Conservation (phyloP, 768 basidiomycete genomes). For the Termitomyces bulborhizus region DNA sequence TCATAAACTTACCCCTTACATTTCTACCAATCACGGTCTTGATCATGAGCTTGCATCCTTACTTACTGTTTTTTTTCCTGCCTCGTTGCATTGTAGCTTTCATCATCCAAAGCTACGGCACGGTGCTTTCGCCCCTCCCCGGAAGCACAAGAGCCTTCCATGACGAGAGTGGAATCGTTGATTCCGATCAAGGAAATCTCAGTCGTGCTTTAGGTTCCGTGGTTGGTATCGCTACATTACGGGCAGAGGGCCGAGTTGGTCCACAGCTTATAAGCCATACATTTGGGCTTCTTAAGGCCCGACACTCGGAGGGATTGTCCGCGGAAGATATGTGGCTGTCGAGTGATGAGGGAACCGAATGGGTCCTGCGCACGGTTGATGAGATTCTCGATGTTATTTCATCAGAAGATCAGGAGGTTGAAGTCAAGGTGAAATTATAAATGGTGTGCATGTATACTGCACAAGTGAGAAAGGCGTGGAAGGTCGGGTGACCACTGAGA, state of each 20-base stretch:
- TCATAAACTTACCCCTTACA: slow-evolving; percentile 1
- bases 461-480: slow-evolving; percentile 5
- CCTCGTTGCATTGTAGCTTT: slow-evolving; percentile 47
- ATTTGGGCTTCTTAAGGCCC: slow-evolving; percentile 86
- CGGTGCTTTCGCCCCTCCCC: slow-evolving; percentile 70
- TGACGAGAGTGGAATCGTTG: slow-evolving; percentile 32
- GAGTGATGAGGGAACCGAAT: slow-evolving; percentile 82
- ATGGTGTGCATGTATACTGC: slow-evolving; percentile 10
- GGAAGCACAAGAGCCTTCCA: slow-evolving; percentile 40
- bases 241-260: slow-evolving; percentile 78
- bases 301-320: slow-evolving; percentile 48
- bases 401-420: slow-evolving; percentile 36
- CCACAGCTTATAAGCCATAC: slow-evolving; percentile 87
- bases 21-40: slow-evolving; percentile 9
- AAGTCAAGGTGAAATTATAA: slow-evolving; percentile 59
- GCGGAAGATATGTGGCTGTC: slow-evolving; percentile 77
- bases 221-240: slow-evolving; percentile 78
- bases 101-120: slow-evolving; percentile 82
- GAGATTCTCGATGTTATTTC: slow-evolving; percentile 70
- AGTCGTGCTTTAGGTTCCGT: slow-evolving; percentile 81
- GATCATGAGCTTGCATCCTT: slow-evolving; percentile 8
- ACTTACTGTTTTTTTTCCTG: background rate
- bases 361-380: slow-evolving; percentile 83
- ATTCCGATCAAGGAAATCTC: slow-evolving; percentile 73
- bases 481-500: slow-evolving; percentile 31